Conservation (phyloP, 148 eudicot genomes). For the Fallopia convolvulus region DNA sequence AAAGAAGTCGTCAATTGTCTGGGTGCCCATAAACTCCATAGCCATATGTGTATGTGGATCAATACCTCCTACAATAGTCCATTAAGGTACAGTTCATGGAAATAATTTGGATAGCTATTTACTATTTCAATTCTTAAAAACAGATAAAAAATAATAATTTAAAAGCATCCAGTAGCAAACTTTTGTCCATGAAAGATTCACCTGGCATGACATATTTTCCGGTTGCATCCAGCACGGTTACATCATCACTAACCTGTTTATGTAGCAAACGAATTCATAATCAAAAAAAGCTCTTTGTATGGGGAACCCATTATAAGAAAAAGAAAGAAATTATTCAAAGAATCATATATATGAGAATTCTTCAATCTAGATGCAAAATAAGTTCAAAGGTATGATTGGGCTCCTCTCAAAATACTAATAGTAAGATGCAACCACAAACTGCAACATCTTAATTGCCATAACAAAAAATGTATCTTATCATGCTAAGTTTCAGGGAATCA, state of each 20-base stretch:
- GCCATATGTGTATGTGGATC: slow-evolving; percentile 95
- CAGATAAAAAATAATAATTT: neutral
- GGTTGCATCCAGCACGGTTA: slow-evolving; percentile 70
- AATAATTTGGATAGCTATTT: neutral
- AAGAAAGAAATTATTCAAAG: neutral
- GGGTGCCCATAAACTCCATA: slow-evolving; percentile 82
- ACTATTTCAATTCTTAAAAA: neutral
- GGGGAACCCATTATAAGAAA: neutral
- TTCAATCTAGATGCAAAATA: neutral
- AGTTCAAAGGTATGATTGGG: neutral
- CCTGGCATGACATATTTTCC: slow-evolving; percentile 99
- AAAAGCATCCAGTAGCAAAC: neutral
- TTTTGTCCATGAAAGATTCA: slow-evolving; percentile 14
- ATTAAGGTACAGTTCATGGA: neutral
- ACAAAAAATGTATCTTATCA: neutral
- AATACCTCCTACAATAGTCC: slow-evolving; percentile 68
- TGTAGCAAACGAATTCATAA: neutral
- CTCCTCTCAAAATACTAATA: neutral
- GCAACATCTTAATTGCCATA: neutral
- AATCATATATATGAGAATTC: neutral
- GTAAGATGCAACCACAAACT: neutral
- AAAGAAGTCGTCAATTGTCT: slow-evolving; percentile 86
- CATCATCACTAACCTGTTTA: slow-evolving; percentile 76
- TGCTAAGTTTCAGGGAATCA: neutral
- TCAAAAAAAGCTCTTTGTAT: neutral